Evolutionary conservation across 1,284 basidiomycete genomes (phyloP), one percentile per base, ranked within the genome.

Genomic region (Austroboletus rostrupii): DNA sequence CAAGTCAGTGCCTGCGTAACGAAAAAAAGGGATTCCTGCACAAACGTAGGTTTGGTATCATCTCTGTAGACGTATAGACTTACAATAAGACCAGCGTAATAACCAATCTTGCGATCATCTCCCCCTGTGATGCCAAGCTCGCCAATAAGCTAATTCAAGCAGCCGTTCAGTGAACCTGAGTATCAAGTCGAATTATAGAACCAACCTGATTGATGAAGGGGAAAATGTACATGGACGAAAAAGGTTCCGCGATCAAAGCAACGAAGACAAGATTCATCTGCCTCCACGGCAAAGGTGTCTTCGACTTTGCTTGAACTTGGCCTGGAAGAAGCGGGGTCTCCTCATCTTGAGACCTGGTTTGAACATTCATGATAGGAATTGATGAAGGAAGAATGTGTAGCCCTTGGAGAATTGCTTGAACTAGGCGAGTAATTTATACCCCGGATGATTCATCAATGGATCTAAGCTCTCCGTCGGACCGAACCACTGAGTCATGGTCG

Each of bases 61-160:
- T 29, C 6, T 9, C 3, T 14, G 3, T 21, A n/a, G 32, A 50
- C 9, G 6, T n/a, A n/a, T 39, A 37, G 0, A 50, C 69, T 28
- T 54, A 82, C 84, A 68, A 87, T 72, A 17, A 86, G 65, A 37
- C 85, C 84, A 36, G 81, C 82, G 63, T 85, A 87, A 62, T 84
- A 82, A 38, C 83, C 83, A 16, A 83, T 78, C 65, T 76, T 73
- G 28, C 70, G 73, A 57, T 81, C 77, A 51, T 82, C 72, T 33
- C 82, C 71, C 14, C 59, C 57, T 0, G 70, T 71, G 9, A 71
- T 47, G 19, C 58, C 68, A 14, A 72, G 59, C 28, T 67, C 26
- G 10, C 26, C 26, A 28, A 28, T 28, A 28, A 28, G 26, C 26
- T 28, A 28, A 10, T 28, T 11, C 67, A 37, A 17, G 9, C 26